Evolutionary conservation across 768 basidiomycete species (phyloP).

Genomic region (Pleurotus pulmonarius): DNA sequence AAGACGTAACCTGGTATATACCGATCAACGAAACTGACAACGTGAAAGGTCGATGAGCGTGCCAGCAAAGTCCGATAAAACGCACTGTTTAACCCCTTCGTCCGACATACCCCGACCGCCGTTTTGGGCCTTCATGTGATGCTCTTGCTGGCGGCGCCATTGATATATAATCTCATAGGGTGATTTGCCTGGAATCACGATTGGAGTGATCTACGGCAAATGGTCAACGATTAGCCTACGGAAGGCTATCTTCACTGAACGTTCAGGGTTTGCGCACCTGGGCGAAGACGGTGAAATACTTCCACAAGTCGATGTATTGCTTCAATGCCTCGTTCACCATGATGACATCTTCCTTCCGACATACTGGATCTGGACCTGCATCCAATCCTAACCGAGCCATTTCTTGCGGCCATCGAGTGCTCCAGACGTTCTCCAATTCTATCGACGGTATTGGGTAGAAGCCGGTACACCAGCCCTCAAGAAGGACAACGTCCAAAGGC

Average conservation of each 20-base stretch:
- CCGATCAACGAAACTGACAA: constrained; percentile 66
- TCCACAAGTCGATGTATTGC: constrained; percentile 67
- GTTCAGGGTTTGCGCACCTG: constrained; percentile 46
- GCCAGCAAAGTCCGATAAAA: constrained; percentile 22
- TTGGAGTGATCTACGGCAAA: not conserved
- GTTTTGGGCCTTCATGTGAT: constrained; percentile 78
- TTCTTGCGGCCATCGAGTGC: constrained; percentile 37
- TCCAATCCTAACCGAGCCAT: constrained; percentile 30
- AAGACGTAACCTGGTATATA: constrained; percentile 95
- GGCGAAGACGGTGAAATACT: constrained; percentile 66
- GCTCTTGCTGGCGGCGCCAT: constrained; percentile 91
- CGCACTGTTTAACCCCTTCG: constrained; percentile 60
- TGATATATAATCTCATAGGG: constrained; percentile 64
- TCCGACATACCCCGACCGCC: constrained; percentile 91
- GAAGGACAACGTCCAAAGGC: constrained; percentile 70
- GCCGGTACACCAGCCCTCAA: constrained; percentile 97
- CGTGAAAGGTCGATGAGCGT: not conserved
- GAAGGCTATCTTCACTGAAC: not conserved
- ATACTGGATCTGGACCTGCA: constrained; percentile 22
- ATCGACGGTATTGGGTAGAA: constrained; percentile 60
- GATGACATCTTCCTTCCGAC: constrained; percentile 48
- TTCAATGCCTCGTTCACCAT: constrained; percentile 61
- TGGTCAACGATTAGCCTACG: not conserved
- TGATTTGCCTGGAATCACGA: not conserved
- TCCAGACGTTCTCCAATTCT: constrained; percentile 55